Conservation (phyloP, 768 basidiomycete species). For the Trametes cinnabarina region DNA sequence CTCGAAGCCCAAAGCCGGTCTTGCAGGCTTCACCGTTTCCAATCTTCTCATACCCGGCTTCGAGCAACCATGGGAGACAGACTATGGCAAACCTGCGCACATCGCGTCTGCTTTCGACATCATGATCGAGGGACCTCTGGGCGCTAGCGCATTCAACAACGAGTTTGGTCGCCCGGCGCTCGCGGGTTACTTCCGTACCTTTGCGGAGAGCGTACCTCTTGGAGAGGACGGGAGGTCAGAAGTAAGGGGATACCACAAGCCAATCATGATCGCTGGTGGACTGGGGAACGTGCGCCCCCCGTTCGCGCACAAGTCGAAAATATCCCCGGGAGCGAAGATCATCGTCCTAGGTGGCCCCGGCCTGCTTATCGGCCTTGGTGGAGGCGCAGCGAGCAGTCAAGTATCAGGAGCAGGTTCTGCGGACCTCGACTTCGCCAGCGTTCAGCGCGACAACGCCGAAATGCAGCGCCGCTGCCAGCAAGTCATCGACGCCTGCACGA, state of each 20-base stretch:
- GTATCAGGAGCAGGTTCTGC: constrained; percentile 87
- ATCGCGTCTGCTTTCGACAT: constrained; percentile 94
- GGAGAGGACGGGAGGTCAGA: constrained; percentile 51
- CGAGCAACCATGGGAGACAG: constrained; percentile 93
- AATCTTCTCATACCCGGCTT: constrained; percentile 91
- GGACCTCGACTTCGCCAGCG: constrained; percentile 95
- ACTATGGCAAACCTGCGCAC: constrained; percentile 86
- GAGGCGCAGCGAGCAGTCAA: constrained; percentile 94
- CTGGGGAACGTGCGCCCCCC: constrained; percentile 87
- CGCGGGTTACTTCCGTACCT: constrained; percentile 93
- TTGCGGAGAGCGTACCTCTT: constrained; percentile 71
- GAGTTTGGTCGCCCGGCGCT: constrained; percentile 96
- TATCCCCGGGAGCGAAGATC: constrained; percentile 80
- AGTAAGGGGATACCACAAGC: constrained; percentile 96
- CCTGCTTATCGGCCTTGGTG: constrained; percentile 93
- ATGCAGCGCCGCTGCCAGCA: constrained; percentile 98
- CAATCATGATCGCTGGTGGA: constrained; percentile 99
- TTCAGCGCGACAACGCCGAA: constrained; percentile 97
- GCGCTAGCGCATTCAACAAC: constrained; percentile 96
- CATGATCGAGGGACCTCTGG: constrained; percentile 95
- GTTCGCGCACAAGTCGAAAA: constrained; percentile 76
- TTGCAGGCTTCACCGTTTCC: constrained; percentile 90
- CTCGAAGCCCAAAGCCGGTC: constrained; percentile 93
- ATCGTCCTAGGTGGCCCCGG: constrained; percentile 95
- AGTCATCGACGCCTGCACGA: constrained; percentile 90